phyloP scores from a whole-genome alignment of 768 basidiomycete species.

The Imleria badia region DNA sequence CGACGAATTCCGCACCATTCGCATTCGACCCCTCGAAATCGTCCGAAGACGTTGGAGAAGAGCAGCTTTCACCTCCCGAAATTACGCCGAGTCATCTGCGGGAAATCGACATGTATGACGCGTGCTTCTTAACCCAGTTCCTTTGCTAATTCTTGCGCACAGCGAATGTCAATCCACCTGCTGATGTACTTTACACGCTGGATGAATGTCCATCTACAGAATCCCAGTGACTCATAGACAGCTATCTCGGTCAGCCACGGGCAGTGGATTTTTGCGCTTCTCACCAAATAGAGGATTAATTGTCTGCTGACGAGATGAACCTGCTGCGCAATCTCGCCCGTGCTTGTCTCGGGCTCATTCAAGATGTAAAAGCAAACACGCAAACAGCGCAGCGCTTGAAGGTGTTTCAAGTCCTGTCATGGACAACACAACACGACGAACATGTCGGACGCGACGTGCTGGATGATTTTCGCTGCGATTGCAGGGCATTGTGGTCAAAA shows the following conservation, averaged over 20 bases:
- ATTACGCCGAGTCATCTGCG: slow-evolving; percentile 57
- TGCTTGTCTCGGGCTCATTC: slow-evolving; percentile 57
- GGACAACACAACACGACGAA: slow-evolving; percentile 27
- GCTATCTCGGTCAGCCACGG: slow-evolving; percentile 57
- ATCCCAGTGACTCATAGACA: slow-evolving; percentile 36
- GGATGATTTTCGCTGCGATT: slow-evolving; percentile 69
- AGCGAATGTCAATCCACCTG: slow-evolving; percentile 73
- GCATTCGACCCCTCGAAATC: background rate
- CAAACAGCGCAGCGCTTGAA: slow-evolving; percentile 8
- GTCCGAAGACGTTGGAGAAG: background rate
- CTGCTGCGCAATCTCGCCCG: slow-evolving; percentile 72
- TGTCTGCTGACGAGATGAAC: slow-evolving; percentile 76
- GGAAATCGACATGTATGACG: slow-evolving; percentile 66
- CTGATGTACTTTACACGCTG: slow-evolving; percentile 84
- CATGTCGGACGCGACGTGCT: slow-evolving; percentile 55
- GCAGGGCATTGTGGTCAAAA: slow-evolving; percentile 73
- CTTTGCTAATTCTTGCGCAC: slow-evolving; percentile 11
- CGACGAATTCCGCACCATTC: background rate
- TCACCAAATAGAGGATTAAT: slow-evolving; percentile 67
- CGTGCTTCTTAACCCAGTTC: background rate
- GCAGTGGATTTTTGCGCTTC: slow-evolving; percentile 76
- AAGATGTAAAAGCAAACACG: slow-evolving; percentile 24
- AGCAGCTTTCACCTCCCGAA: slow-evolving; percentile 44
- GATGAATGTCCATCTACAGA: slow-evolving; percentile 63
- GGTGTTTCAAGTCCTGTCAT: background rate